These are phyloP conservation scores for Candida insectorum DNA, from an alignment of 805 yeast genomes.

Conservation along the genomic window DNA sequence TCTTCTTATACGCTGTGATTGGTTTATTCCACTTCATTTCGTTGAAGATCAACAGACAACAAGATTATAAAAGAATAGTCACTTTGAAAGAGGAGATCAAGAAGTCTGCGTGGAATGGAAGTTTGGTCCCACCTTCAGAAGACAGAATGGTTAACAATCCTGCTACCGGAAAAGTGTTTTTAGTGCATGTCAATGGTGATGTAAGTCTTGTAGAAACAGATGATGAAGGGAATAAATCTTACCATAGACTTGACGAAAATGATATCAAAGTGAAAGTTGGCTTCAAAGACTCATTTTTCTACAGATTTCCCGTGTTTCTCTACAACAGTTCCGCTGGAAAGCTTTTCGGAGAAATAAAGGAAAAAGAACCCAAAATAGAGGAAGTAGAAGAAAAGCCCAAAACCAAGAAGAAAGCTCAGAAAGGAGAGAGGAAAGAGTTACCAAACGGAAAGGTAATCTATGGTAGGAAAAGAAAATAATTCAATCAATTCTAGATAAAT, in stretches of 20 bases:
- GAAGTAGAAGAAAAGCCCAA: constrained; percentile 11
- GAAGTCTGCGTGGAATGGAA: constrained; percentile 54
- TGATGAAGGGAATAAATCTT: constrained; percentile 29
- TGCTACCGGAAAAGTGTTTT: constrained; percentile 47
- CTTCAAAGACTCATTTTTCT: constrained; percentile 45
- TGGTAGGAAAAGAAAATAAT: constrained; percentile 19
- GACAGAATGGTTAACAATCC: constrained; percentile 42
- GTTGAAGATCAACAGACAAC: constrained; percentile 50
- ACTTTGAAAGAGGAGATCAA: constrained; percentile 50
- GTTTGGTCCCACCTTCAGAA: constrained; percentile 47
- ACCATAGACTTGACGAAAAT: constrained; percentile 42
- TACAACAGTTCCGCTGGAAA: constrained; percentile 48
- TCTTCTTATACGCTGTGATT: constrained; percentile 48
- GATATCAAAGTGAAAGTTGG: constrained; percentile 47
- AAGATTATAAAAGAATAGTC: constrained; percentile 56
- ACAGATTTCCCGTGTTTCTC: constrained; percentile 36
- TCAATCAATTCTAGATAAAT: background rate
- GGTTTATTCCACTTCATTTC: constrained; percentile 58
- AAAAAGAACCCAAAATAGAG: constrained; percentile 17
- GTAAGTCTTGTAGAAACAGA: constrained; percentile 49
- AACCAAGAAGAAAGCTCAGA: constrained; percentile 27
- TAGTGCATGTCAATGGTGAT: constrained; percentile 55
- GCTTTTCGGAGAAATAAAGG: constrained; percentile 11
- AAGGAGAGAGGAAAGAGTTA: constrained; percentile 46
- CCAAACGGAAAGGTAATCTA: constrained; percentile 62